A percentile compares a stretch with the other conserved stretches of the same genome.
These are phyloP conservation scores for Neonectria hederae DNA, from an alignment of 2,329 filamentous ascomycete species.

Conservation along the genomic window DNA sequence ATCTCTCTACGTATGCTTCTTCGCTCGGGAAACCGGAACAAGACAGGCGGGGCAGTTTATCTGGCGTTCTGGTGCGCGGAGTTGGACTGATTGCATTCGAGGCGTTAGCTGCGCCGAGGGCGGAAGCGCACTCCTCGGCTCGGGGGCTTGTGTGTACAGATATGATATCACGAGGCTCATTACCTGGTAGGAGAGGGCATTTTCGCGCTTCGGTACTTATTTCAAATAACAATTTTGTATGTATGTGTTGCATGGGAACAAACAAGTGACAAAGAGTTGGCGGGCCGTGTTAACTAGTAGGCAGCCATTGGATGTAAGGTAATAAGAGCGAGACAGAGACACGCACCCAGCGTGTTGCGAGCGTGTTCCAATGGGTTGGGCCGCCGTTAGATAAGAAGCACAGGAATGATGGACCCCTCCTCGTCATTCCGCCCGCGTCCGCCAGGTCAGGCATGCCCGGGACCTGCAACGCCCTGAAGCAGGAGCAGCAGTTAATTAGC, in stretches of 20 bases:
- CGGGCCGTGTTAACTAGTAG: too few relatives aligned
- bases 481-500: neutral
- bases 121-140: slow-evolving; percentile 24
- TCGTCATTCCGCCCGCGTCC: slow-evolving; percentile 2
- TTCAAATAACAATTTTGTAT: slow-evolving; percentile 2
- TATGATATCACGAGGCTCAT: slow-evolving; percentile 40
- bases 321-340: neutral
- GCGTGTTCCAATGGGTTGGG: neutral
- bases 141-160: slow-evolving; percentile 26
- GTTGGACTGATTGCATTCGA: slow-evolving; percentile 48
- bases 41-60: slow-evolving; percentile 28
- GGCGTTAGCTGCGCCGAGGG: slow-evolving; percentile 38
- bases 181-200: slow-evolving; percentile 36
- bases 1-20: slow-evolving; percentile 13
- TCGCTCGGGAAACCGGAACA: slow-evolving; percentile 17
- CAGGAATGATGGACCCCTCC: slow-evolving; percentile 19
- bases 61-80: slow-evolving; percentile 48
- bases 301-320: too few relatives aligned
- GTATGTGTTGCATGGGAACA: neutral
- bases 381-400: neutral
- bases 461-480: neutral
- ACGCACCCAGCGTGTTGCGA: neutral
- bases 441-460: too few relatives aligned
- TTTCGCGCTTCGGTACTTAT: slow-evolving; percentile 13
- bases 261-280: neutral